These are phyloP conservation scores for Ogataea ganodermae DNA, from an alignment of 805 yeast species.

Conservation along the genomic window DNA sequence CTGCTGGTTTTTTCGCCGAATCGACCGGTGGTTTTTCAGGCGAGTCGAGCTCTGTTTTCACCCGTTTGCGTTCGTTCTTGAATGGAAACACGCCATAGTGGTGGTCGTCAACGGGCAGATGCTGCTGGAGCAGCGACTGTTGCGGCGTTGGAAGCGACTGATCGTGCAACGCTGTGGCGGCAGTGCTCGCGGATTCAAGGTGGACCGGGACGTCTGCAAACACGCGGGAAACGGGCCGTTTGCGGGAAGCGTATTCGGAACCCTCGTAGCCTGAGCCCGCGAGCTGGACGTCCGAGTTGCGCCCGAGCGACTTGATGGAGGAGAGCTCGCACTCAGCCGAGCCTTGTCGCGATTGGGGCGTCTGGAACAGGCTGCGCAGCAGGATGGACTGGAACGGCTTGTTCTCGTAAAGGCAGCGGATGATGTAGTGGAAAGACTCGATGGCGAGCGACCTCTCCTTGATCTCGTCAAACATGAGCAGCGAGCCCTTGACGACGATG, in stretches of 20 bases:
- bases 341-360: background rate
- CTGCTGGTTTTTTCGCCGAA: background rate
- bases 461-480: conserved; percentile 13
- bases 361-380: conserved; percentile 7
- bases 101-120: background rate
- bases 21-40: too few relatives aligned
- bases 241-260: too few relatives aligned
- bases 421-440: conserved; percentile 15
- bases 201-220: too few relatives aligned
- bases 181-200: too few relatives aligned
- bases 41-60: background rate
- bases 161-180: too few relatives aligned
- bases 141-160: too few relatives aligned
- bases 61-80: background rate
- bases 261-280: background rate
- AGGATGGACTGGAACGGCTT: conserved; percentile 20
- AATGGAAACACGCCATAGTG: background rate
- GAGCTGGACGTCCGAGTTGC: background rate
- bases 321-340: background rate
- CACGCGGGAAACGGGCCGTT: too few relatives aligned
- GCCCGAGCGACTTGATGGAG: background rate
- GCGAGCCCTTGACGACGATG: conserved; percentile 32
- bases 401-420: conserved; percentile 14
- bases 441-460: conserved; percentile 5
- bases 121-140: too few relatives aligned